Conservation (phyloP, 331 rosid species). For the Pyrus hybrid region DNA sequence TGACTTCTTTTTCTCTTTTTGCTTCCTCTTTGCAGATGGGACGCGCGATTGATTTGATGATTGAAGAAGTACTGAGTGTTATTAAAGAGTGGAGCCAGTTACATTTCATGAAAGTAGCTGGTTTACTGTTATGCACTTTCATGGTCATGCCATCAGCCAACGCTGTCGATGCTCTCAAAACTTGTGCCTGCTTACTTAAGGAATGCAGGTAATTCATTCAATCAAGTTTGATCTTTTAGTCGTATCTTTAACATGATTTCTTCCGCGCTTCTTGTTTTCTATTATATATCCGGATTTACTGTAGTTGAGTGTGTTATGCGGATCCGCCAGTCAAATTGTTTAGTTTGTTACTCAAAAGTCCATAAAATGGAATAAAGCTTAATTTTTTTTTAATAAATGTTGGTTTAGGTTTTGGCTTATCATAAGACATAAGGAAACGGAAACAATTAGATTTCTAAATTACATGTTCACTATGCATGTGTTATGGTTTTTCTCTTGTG, state of each 20-base stretch:
- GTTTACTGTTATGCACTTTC: slow-evolving; percentile 45
- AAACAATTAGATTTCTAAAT: not conserved
- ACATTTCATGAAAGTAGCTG: slow-evolving; percentile 33
- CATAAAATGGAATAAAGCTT: not conserved
- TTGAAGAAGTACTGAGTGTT: slow-evolving; percentile 15
- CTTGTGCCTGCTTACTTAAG: slow-evolving; percentile 87
- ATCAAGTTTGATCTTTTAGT: not conserved
- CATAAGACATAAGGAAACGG: not conserved
- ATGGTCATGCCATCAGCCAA: slow-evolving; percentile 67
- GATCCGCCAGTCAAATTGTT: not conserved
- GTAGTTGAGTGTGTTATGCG: not conserved
- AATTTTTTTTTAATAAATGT: not conserved
- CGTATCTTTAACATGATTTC: not conserved
- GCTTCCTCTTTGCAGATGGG: slow-evolving; percentile 20
- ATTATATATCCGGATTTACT: not conserved
- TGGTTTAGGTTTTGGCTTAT: not conserved
- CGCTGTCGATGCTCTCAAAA: slow-evolving; percentile 91
- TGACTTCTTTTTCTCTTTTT: not conserved
- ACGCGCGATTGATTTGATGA: slow-evolving; percentile 13
- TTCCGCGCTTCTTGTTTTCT: not conserved
- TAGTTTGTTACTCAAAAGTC: not conserved
- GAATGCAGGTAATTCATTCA: slow-evolving; percentile 67
- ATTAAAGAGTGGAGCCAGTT: slow-evolving; percentile 44
- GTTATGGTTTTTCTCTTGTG: not conserved
- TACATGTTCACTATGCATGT: not conserved